These are phyloP conservation scores for Crithidia mellificae DNA, from an alignment of 208 protist genomes.

Conservation along the genomic window DNA sequence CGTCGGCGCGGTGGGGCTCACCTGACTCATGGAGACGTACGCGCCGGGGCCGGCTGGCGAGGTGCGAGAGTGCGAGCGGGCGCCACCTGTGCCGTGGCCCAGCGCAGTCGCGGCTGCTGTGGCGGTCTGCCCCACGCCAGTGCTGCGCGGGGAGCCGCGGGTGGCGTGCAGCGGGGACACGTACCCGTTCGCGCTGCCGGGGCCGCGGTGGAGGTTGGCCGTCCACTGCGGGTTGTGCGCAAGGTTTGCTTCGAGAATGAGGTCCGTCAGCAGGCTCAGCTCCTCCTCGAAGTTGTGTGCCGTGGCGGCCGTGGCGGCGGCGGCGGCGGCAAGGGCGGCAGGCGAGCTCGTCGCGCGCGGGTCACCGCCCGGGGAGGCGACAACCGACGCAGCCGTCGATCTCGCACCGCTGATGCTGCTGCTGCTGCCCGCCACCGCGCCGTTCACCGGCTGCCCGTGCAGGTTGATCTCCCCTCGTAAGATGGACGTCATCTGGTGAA, in stretches of 20 bases:
- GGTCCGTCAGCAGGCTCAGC: slow-evolving; percentile 39
- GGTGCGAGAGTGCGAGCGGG: slow-evolving; percentile 29
- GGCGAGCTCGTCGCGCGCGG: slow-evolving; percentile 29
- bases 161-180: slow-evolving; percentile 22
- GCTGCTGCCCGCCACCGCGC: slow-evolving; percentile 1
- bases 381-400: slow-evolving; percentile 7
- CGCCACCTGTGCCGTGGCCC: background rate
- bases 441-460: slow-evolving; percentile 7
- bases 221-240: slow-evolving; percentile 36
- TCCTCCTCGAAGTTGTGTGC: slow-evolving; percentile 46
- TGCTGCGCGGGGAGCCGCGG: slow-evolving; percentile 27
- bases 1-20: slow-evolving; percentile 1
- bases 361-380: slow-evolving; percentile 30
- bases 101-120: slow-evolving; percentile 11
- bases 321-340: slow-evolving; percentile 3
- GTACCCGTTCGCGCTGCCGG: slow-evolving; percentile 25
- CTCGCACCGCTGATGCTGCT: slow-evolving; percentile 7
- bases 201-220: slow-evolving; percentile 24
- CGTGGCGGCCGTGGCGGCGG: background rate
- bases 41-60: slow-evolving; percentile 15
- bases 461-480: slow-evolving; percentile 46
- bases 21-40: slow-evolving; percentile 15
- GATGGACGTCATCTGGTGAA: slow-evolving; percentile 47
- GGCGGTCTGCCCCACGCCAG: slow-evolving; percentile 3
- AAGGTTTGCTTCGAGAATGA: slow-evolving; percentile 42